Base-by-base conservation (phyloP, 2,329 filamentous ascomycete species). In the Diplodia seriata region DNA sequence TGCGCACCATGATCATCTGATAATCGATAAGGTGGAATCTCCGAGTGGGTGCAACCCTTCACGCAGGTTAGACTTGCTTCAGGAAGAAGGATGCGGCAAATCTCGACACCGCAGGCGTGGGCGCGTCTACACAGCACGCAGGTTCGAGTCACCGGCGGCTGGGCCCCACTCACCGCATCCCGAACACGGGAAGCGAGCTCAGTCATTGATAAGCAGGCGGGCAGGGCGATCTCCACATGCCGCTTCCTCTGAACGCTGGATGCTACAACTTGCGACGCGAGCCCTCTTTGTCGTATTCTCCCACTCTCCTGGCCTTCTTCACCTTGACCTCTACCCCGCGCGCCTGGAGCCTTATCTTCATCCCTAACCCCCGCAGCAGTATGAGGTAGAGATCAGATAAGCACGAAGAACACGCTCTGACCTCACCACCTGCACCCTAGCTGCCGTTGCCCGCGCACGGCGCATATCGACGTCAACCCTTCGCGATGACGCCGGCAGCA, bases 121-220 rank as follows among this genome's bases (percentile, higher is more conserved):
- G 38, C 29, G 40, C 15, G 40, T 7, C 36, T 23, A 23, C 23
- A 23, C 23, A 23, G 23, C 12, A 14, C n/a, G 36, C 11, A 38
- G 31, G n/a, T 26, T 47, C 23, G 29, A 51, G 59, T 63, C 59
- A 63, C 59, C 47, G 59, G 7, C 18, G 43, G 43, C 43, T 47
- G 43, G 40, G 43, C 43, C 40, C 15, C 57, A 47, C 59, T 51
- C 20, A 62, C 57, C 57, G 57, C 57, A 18, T n/a, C 26, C 40
- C 12, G 43, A 20, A 14, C n/a, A 43, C 57, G 57, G 57, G 38
- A 47, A 26, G 40, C 40, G 57, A 26, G 59, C 59, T 11, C 50
- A n/a, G 9, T 20, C 43, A 63, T 51, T 63, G 59, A 63, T 63
- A 63, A 63, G 59, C 59, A 31, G 15, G 20, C 29, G n/a, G 31